These are phyloP conservation scores for Xerocomus nothofagi DNA, from an alignment of 1,284 basidiomycete genomes.

Conservation along the genomic window DNA sequence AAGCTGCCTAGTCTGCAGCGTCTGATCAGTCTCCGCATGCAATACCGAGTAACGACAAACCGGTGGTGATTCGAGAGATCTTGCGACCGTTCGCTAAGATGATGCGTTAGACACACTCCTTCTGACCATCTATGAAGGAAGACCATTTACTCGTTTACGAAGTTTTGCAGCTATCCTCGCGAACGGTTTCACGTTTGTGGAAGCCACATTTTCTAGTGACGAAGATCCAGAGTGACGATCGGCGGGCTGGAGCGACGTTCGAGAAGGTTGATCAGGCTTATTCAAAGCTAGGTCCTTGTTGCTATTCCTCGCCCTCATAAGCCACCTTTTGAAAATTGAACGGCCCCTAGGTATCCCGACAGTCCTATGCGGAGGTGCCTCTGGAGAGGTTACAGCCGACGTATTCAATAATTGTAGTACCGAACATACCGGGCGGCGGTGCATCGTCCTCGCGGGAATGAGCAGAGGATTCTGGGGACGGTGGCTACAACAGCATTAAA, in stretches of 20 bases:
- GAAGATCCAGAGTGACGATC: no score
- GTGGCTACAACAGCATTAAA: not conserved
- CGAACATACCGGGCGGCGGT: not conserved
- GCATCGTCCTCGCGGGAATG: not conserved
- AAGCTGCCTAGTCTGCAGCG: no score
- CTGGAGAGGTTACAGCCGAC: no score
- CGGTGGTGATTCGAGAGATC: not conserved
- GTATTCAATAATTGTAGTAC: not conserved
- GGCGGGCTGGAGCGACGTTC: not conserved
- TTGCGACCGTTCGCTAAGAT: not conserved
- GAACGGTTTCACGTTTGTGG: not conserved
- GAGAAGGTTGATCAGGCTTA: not conserved
- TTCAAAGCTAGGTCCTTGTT: not conserved
- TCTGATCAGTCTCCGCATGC: not conserved
- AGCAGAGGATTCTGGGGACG: not conserved
- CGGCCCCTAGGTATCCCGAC: no score
- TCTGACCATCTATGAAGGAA: not conserved
- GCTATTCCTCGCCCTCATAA: not conserved
- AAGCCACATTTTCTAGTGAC: not conserved
- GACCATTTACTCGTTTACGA: not conserved
- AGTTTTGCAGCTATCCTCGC: not conserved
- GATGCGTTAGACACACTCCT: not conserved
- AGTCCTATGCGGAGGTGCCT: no score
- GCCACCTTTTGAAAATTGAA: no score
- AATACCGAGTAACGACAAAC: not conserved